Conservation (phyloP, 225 moss, liverwort and hornwort genomes). For the Straminergon stramineum region DNA sequence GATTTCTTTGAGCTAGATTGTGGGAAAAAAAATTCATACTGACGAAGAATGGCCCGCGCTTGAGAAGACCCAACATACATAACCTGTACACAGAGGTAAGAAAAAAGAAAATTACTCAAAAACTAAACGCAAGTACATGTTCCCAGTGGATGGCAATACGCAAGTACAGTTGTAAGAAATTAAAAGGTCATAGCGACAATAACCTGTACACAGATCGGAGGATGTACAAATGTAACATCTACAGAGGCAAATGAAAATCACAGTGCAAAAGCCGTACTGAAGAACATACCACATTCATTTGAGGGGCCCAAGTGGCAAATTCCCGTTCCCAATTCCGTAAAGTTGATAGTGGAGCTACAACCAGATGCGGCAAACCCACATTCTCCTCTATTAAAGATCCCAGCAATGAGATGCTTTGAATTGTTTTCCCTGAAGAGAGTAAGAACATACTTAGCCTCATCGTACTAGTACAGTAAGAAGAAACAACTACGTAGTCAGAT, state of each 20-base stretch:
- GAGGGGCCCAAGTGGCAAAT: conserved; percentile 92
- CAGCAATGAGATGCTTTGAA: conserved; percentile 76
- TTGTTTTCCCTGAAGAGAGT: conserved; percentile 68
- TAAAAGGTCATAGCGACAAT: neutral
- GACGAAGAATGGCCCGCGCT: conserved; percentile 76
- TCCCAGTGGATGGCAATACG: neutral
- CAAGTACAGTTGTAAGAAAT: neutral
- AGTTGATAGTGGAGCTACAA: conserved; percentile 87
- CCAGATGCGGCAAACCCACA: conserved; percentile 73
- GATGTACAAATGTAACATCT: neutral
- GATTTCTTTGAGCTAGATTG: conserved; percentile 65
- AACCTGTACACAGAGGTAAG: conserved; percentile 31
- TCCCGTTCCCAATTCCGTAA: conserved; percentile 96
- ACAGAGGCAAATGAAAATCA: neutral
- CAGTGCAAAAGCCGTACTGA: neutral
- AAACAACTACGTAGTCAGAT: neutral
- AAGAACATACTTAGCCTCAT: neutral
- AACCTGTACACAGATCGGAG: neutral
- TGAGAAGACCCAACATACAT: conserved; percentile 91
- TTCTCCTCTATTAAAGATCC: conserved; percentile 83
- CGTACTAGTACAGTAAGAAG: neutral
- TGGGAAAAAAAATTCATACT: conserved; percentile 91
- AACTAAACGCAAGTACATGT: neutral
- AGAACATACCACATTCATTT: conserved; percentile 83
- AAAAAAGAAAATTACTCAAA: neutral